Base-by-base conservation (phyloP, 306 rosid genomes). In the Prunus davidiana region DNA sequence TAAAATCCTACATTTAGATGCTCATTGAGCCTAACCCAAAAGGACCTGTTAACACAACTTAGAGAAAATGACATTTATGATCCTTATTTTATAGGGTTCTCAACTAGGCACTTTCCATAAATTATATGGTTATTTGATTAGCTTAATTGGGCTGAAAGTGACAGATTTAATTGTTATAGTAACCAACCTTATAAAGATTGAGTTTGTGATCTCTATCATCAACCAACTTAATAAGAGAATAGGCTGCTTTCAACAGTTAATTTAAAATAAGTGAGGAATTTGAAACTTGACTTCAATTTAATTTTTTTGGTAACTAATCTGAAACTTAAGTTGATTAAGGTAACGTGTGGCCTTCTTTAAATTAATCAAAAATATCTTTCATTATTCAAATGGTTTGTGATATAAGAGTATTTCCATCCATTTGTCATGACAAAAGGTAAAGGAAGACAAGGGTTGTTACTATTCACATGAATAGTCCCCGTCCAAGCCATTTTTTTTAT, bases 381-480 rank as follows among this genome's bases (percentile, higher is more conserved):
- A n/a, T n/a, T 55, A 55, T 55, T 55, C 20, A n/a, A 55, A 55
- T 13, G 25, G 60, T 8, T 55, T 55, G 25, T 55, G 8, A 18
- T 55, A n/a, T 55, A 55, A 54, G 7, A 2, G 25, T 0, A 19
- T 34, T 34, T 34, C 0, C 38, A 34, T 1, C 0, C 25, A 19
- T 51, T 14, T 32, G 6, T 2, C 56, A 0, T 15, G 19, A 5
- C 0, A 34, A 34, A 5, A 5, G 1, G 1, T 0, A 32, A 32
- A 1, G 38, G 38, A 5, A 32, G 38, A 15, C 8, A 51, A 51
- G 3, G 9, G 56, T 16, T 14, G 10, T 51, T 19, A 16, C 3
- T 51, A 51, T 34, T 34, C 8, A 34, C 1, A 34, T 34, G 38
- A 34, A 34, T 34, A 34, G 38, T 34, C 6, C 2, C 0, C 1